A percentile compares a stretch with the other conserved stretches of the same genome.
Conservation (phyloP, 1,284 basidiomycete genomes). For the Ustilago loliicola region DNA sequence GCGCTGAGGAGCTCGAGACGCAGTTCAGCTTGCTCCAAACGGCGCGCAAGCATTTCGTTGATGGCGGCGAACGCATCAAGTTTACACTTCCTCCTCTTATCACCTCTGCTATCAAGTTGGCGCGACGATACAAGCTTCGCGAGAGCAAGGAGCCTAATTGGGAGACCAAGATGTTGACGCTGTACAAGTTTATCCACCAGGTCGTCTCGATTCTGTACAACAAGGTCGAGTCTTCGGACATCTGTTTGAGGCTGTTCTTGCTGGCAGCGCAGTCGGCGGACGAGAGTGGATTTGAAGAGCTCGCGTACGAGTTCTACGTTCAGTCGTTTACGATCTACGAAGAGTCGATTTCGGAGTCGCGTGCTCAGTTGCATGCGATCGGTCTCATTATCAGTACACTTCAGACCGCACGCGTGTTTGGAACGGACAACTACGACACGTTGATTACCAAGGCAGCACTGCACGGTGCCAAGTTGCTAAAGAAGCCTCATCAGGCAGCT, state of each 20-base stretch:
- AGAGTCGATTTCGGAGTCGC: constrained; percentile 67
- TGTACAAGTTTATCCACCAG: constrained; percentile 69
- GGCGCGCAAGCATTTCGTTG: constrained; percentile 64
- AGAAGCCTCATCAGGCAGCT: constrained; percentile 69
- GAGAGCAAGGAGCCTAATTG: constrained; percentile 58
- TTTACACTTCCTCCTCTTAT: constrained; percentile 67
- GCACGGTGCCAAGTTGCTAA: constrained; percentile 67
- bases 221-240: constrained; percentile 67
- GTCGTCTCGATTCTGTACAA: constrained; percentile 68
- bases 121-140: constrained; percentile 65
- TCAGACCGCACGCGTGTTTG: constrained; percentile 64
- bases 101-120: constrained; percentile 62
- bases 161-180: constrained; percentile 65
- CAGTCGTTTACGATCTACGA: constrained; percentile 70
- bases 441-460: constrained; percentile 69
- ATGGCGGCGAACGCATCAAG: constrained; percentile 67
- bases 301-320: constrained; percentile 69
- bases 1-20: constrained; percentile 61
- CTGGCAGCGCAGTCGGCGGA: constrained; percentile 67
- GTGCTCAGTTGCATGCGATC: constrained; percentile 67
- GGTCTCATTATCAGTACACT: constrained; percentile 66
- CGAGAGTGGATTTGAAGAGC: constrained; percentile 67
- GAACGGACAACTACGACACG: constrained; percentile 67
- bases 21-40: constrained; percentile 67
- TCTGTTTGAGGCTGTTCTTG: constrained; percentile 65